Base-by-base conservation (phyloP, 176 grass and related monocot species). In the Carex parvula region DNA sequence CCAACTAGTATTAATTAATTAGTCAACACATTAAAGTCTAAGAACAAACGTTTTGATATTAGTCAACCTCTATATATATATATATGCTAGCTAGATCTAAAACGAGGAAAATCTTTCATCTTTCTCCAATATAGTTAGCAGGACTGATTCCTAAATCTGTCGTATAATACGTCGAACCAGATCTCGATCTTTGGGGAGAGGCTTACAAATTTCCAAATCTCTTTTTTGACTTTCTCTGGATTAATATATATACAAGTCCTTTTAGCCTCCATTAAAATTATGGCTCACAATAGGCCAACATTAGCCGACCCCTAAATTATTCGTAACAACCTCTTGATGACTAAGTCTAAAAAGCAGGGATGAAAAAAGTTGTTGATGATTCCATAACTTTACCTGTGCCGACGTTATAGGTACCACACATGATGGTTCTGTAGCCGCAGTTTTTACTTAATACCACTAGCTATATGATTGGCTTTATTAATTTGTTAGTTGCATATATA, bases 371-470 rank as follows among this genome's bases (percentile, higher is more conserved):
- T 68, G 11, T 68, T 68, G 32, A 68, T 68, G 29, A 68, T 68
- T 68, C 64, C 64, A 37, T 6, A 68, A 5, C 30, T 68, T 68
- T 68, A 68, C 15, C 37, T 68, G 32, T 68, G 15, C 64, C 64
- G 30, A 68, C n/a, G n/a, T 68, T 17, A 68, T 33, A n/a, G n/a
- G n/a, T n/a, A 65, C 64, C 64, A 37, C 30, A 68, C 64, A 37
- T 68, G 14, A 14, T 67, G 7, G 7, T 1, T 50, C 13, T 18
- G 13, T 68, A 68, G 64, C 64, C 64, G 64, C 64, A 37, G 64
- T 68, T 68, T 68, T 68, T 68, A 35, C 30, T 68, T 37, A 35
- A 68, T 68, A 68, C 64, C 64, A 35, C 32, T n/a, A n/a, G n/a
- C n/a, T 26, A 17, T 37, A 37, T 68, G 29, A 37, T 37, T 68